Evolutionary conservation across 1,284 basidiomycete species (phyloP).

Genomic region (Pseudozyma pruni): DNA sequence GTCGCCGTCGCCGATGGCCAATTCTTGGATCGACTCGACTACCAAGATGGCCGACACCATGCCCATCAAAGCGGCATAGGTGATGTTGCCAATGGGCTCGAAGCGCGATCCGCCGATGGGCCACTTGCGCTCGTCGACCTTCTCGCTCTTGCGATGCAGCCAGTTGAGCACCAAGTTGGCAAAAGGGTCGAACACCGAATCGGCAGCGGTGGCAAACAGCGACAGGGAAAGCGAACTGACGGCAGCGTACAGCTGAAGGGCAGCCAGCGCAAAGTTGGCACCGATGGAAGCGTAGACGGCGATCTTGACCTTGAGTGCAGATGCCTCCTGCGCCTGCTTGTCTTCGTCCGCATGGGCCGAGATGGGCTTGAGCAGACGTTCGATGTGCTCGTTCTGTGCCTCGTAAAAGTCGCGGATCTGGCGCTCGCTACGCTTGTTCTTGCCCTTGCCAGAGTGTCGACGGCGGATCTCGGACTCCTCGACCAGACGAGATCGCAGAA

Average conservation of each 20-base stretch:
- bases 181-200: conserved; percentile 87
- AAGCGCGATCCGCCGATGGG: conserved; percentile 89
- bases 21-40: conserved; percentile 80
- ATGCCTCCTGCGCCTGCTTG: conserved; percentile 74
- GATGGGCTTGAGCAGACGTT: conserved; percentile 85
- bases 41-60: conserved; percentile 85
- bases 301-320: conserved; percentile 74
- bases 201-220: conserved; percentile 87
- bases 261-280: conserved; percentile 75
- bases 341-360: conserved; percentile 83
- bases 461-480: conserved; percentile 67
- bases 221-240: conserved; percentile 85
- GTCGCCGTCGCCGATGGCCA: conserved; percentile 75
- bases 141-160: conserved; percentile 79
- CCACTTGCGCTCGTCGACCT: conserved; percentile 84
- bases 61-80: conserved; percentile 75
- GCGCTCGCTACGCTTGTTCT: conserved; percentile 66
- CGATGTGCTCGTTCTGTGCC: conserved; percentile 88
- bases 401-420: conserved; percentile 78
- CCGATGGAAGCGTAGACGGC: conserved; percentile 83
- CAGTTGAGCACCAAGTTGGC: conserved; percentile 87
- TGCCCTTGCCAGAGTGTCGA: conserved; percentile 66
- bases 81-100: conserved; percentile 80
- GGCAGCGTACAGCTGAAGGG: conserved; percentile 77
- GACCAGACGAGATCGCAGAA: conserved; percentile 68